A percentile compares a stretch with the other conserved stretches of the same genome.
phyloP scores from a whole-genome alignment of 1,284 basidiomycete species.

The Trichosporon sp. region DNA sequence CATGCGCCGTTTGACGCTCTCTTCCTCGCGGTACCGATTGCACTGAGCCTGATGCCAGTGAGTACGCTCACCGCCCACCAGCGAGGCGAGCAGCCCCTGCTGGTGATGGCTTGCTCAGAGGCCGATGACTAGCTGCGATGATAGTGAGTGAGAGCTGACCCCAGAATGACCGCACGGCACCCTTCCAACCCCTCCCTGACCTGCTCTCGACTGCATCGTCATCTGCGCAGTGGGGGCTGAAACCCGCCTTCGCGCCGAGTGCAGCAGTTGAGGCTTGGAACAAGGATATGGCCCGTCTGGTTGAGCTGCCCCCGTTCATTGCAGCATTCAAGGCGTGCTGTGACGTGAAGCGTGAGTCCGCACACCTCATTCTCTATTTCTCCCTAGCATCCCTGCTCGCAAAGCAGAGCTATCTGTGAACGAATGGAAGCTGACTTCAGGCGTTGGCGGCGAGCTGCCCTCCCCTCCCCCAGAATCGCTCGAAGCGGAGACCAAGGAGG shows the following conservation, averaged over 20 bases:
- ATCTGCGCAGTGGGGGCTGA: slow-evolving; percentile 32
- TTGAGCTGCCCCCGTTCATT: slow-evolving; percentile 37
- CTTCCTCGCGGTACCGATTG: slow-evolving; percentile 49
- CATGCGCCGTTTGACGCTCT: slow-evolving; percentile 50
- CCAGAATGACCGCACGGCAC: slow-evolving; percentile 26
- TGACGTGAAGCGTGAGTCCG: slow-evolving; percentile 45
- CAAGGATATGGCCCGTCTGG: slow-evolving; percentile 40
- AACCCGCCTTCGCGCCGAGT: slow-evolving; percentile 39
- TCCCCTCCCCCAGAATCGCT: slow-evolving; percentile 36
- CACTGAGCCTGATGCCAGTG: slow-evolving; percentile 40
- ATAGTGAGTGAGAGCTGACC: neutral
- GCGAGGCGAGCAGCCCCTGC: too few species aligned
- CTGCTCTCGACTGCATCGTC: slow-evolving; percentile 40
- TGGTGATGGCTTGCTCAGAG: too few species aligned
- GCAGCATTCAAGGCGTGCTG: slow-evolving; percentile 48
- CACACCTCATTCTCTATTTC: neutral
- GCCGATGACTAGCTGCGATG: too few species aligned
- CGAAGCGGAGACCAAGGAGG: neutral
- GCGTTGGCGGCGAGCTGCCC: slow-evolving; percentile 37
- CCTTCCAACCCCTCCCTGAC: slow-evolving; percentile 50
- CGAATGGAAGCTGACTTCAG: slow-evolving; percentile 26
- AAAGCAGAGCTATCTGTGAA: too few species aligned
- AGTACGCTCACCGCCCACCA: slow-evolving; percentile 20
- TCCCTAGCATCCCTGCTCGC: too few species aligned
- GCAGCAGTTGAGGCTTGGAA: slow-evolving; percentile 32